Percentiles rank a stretch among this genome's conserved stretches.
Conservation (phyloP, 768 basidiomycete genomes). For the Boletus speciosus region DNA sequence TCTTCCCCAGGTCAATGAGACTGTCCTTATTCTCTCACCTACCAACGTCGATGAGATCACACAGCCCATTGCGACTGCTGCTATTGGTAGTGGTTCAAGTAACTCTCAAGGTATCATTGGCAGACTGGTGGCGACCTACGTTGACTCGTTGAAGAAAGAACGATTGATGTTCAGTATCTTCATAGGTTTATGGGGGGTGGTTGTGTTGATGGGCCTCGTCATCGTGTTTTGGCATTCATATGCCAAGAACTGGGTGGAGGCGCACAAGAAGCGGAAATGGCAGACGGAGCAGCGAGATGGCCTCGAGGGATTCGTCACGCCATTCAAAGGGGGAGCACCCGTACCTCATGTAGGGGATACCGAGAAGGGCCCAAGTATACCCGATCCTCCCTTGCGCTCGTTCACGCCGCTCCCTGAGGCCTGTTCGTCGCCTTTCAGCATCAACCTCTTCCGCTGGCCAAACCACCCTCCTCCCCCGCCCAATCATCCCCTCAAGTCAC, state of each 20-base stretch:
- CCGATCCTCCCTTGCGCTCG: conserved; percentile 34
- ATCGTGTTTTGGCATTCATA: conserved; percentile 74
- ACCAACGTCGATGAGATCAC: conserved; percentile 68
- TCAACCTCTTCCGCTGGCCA: conserved; percentile 39
- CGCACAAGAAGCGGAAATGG: conserved; percentile 47
- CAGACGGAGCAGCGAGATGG: conserved; percentile 48
- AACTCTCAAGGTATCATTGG: conserved; percentile 64
- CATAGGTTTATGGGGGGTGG: conserved; percentile 77
- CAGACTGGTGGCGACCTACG: conserved; percentile 70
- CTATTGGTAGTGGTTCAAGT: conserved; percentile 56
- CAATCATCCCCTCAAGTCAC: conserved; percentile 23
- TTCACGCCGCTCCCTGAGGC: conserved; percentile 51
- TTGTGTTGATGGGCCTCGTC: conserved; percentile 73
- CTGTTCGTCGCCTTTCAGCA: conserved; percentile 29
- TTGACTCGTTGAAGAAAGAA: conserved; percentile 70
- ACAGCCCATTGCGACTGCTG: conserved; percentile 78
- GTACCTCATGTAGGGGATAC: conserved; percentile 20
- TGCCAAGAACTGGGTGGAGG: conserved; percentile 46
- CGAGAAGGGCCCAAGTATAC: conserved; percentile 21
- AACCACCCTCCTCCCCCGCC: conserved; percentile 27
- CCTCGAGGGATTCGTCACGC: conserved; percentile 41
- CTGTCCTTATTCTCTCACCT: conserved; percentile 74
- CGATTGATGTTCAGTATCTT: conserved; percentile 82
- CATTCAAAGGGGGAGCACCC: conserved; percentile 15
- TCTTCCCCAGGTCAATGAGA: conserved; percentile 74